These are phyloP conservation scores for Chrysoporthe austroafricana DNA, from an alignment of 2,329 filamentous ascomycete species.

Conservation along the genomic window DNA sequence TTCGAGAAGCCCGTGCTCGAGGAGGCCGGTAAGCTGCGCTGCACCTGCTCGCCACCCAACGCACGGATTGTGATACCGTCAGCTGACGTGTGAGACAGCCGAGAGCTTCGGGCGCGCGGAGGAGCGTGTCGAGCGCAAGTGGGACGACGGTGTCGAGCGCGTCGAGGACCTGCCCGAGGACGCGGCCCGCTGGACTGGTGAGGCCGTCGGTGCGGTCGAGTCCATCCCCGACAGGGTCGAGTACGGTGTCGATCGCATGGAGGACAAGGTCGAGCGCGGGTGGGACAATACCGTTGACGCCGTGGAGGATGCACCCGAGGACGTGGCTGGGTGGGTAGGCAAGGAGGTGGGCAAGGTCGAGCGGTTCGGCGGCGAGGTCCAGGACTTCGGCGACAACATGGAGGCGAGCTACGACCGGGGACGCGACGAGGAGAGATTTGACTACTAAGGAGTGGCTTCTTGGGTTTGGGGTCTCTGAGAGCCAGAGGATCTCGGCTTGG, in stretches of 20 bases:
- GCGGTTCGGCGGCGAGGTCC: slow-evolving; percentile 19
- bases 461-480: neutral
- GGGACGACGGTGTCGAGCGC: slow-evolving; percentile 18
- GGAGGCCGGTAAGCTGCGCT: slow-evolving; percentile 20
- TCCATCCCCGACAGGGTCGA: slow-evolving; percentile 17
- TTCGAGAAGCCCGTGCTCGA: slow-evolving; percentile 22
- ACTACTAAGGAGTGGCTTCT: slow-evolving; percentile 5
- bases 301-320: slow-evolving; percentile 24
- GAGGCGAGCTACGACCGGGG: slow-evolving; percentile 24
- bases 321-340: slow-evolving; percentile 20
- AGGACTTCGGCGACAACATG: slow-evolving; percentile 9
- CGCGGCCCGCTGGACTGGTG: slow-evolving; percentile 24
- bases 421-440: slow-evolving; percentile 25
- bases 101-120: slow-evolving; percentile 22
- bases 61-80: neutral
- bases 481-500: neutral
- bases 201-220: slow-evolving; percentile 21
- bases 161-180: slow-evolving; percentile 23
- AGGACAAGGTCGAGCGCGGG: slow-evolving; percentile 35
- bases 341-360: slow-evolving; percentile 22
- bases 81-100: neutral
- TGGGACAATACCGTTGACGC: slow-evolving; percentile 24
- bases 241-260: slow-evolving; percentile 15
- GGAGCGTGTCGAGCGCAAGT: slow-evolving; percentile 17
- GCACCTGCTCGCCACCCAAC: neutral